Evolutionary conservation across 306 rosid species (phyloP).

Genomic region (Gynostemma pentaphyllum): DNA sequence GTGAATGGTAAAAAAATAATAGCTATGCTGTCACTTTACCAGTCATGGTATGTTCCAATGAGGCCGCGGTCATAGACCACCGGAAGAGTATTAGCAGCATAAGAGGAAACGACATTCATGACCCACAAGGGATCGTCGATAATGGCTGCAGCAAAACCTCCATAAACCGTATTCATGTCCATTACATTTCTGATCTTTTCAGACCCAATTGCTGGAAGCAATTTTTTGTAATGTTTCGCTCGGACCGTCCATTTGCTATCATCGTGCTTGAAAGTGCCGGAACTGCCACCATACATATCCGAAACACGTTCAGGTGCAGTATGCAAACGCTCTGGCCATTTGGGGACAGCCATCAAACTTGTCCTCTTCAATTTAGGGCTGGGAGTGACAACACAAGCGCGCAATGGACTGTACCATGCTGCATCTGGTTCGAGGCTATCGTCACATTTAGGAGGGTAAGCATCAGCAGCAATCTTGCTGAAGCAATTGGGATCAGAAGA

Average conservation of each 20-base stretch:
- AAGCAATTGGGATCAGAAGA: conserved; percentile 53
- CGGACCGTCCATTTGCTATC: conserved; percentile 74
- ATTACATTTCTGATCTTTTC: conserved; percentile 76
- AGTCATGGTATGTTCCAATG: conserved; percentile 83
- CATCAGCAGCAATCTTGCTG: conserved; percentile 40
- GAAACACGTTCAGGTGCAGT: conserved; percentile 57
- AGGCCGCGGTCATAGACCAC: conserved; percentile 89
- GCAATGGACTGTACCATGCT: conserved; percentile 95
- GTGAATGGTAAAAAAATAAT: background rate
- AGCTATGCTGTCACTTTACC: conserved; percentile 30
- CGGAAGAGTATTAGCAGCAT: conserved; percentile 65
- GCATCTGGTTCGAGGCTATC: conserved; percentile 86
- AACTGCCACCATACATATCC: conserved; percentile 40
- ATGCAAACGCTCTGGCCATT: conserved; percentile 78
- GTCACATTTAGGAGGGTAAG: conserved; percentile 81
- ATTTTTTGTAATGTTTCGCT: conserved; percentile 67
- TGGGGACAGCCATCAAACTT: conserved; percentile 34
- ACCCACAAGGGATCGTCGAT: conserved; percentile 87
- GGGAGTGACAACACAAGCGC: conserved; percentile 72
- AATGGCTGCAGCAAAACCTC: conserved; percentile 78
- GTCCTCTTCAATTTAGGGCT: conserved; percentile 48
- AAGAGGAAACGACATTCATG: conserved; percentile 95
- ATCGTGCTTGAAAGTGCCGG: conserved; percentile 61
- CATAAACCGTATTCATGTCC: conserved; percentile 90
- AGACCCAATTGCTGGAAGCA: conserved; percentile 76